Base-by-base conservation (phyloP, 2,329 filamentous ascomycete species). In the Trichoderma harzianum region DNA sequence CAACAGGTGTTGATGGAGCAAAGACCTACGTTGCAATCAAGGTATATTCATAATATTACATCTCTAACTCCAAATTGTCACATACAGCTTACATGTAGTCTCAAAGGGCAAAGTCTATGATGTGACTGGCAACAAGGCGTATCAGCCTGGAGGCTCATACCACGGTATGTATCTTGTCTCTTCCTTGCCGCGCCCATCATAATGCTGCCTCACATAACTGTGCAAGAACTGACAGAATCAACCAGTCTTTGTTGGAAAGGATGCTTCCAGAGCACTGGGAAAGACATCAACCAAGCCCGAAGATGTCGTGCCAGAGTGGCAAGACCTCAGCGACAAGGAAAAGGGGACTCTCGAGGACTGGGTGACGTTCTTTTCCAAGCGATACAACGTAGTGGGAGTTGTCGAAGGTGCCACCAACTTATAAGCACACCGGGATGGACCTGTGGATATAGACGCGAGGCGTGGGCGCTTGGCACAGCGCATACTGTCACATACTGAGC, bases 351-450 rank as follows among this genome's bases (percentile, higher is more conserved):
- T 99, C 73, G 88, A 95, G 69, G 96, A 99, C 81, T 99, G 96
- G 96, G 90, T 92, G 74, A 97, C 92, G 2, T 99, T 97, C 83
- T 99, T 99, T 83, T 93, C 92, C 76, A 99, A 98, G 85, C 88
- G 96, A 72, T 99, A 99, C 84, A 98, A 97, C 78, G 88, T 98
- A 66, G 90, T 97, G 61, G 94, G 93, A 16, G 80, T 86, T 70
- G 89, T 92, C 18, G 83, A 86, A 72, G 88, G 88, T 43, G 88
- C 89, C 32, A 89, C 86, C 32, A 91, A 91, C 77, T 82, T 83
- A 77, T 86, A 85, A 69, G 84, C 21, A 24, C 6, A 7, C 7
- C 4, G 16, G 14, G 16, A 3, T 26, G 26, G 32, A 18, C 1
- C 24, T 28, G 7, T 53, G 11, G 21, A 53, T 14, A 18, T 53